Evolutionary conservation across 148 eudicot genomes (phyloP), one percentile per base, ranked within the genome.

Genomic region (Rhododendron vialii): DNA sequence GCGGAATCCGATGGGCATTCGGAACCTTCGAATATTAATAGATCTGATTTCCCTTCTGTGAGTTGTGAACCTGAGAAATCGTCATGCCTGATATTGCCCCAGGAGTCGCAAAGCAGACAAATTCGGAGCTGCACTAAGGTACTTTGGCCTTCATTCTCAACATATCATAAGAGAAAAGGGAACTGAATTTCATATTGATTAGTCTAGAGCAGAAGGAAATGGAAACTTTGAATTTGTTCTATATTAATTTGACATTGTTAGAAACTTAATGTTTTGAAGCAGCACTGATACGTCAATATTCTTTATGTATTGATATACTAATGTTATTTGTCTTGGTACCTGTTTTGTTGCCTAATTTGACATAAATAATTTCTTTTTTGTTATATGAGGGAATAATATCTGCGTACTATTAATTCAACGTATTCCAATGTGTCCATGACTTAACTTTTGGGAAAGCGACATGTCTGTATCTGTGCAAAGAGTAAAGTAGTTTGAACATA

Each of bases 91-190:
- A 90, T 89, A 85, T 90, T 93, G 76, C 88, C 90, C 13, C 90
- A 87, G 41, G 98, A 96, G 89, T 89, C 90, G 10, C 94, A 90
- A 77, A 92, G 91, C 89, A 96, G 91, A 89, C 98, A 93, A 86
- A 91, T 82, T 63, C 90, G 98, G 65, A 96, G 98, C 86, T 95
- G 99, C 90, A 96, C 98, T 18, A 96, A 96, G 96, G 99, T 95
- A 90, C 14, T 80, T 88, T 15, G 43, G 63, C 80, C 75, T 33
- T 11, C 59, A 22, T 82, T 35, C 26, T 53, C 13, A 81, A 20
- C 30, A 71, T 14, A 71, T 30, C 41, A 71, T 71, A 14, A 30
- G 36, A 71, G 76, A 35, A 5, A 30, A 71, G 38, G 36, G 17
- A 30, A 33, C 38, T 71, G 76, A 71, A 14, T 71, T 71, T 71